A percentile compares a stretch with the other conserved stretches of the same genome.
Conservation (phyloP, 2,329 filamentous ascomycete species). For the Clarireedia paspali region DNA sequence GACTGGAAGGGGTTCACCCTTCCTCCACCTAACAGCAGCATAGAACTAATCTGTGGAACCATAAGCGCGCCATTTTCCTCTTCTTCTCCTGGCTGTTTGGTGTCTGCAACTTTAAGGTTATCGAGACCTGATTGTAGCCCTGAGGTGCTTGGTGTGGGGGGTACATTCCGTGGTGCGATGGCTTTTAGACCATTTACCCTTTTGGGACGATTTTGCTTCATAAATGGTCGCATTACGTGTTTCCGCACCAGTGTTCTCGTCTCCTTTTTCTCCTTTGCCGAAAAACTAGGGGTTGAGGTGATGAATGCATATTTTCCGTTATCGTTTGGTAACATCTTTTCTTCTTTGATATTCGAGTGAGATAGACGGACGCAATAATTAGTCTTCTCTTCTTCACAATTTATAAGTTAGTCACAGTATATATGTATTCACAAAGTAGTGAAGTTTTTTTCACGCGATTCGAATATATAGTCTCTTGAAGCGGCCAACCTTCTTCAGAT, state of each 20-base stretch:
- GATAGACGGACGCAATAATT: background rate
- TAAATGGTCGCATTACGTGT: constrained; percentile 5
- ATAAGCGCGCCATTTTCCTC: background rate
- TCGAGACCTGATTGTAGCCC: background rate
- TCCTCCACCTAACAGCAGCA: background rate
- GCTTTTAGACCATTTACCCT: background rate
- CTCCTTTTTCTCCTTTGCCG: background rate
- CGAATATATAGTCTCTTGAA: background rate
- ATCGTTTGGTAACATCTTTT: background rate
- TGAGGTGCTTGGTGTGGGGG: background rate
- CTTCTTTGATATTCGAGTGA: background rate
- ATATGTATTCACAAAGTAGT: background rate
- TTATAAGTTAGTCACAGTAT: too few species aligned
- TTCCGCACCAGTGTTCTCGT: background rate
- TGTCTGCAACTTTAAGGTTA: background rate
- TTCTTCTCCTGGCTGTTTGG: background rate
- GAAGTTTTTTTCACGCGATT: background rate
- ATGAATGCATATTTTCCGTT: background rate
- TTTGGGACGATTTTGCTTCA: background rate
- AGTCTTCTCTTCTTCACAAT: background rate
- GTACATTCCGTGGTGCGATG: background rate
- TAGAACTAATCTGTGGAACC: background rate
- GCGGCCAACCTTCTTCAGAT: background rate
- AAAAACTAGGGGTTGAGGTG: background rate
- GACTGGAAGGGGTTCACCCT: background rate